These are phyloP conservation scores for Adenanthera pavonina DNA, from an alignment of 306 rosid genomes.

Conservation along the genomic window DNA sequence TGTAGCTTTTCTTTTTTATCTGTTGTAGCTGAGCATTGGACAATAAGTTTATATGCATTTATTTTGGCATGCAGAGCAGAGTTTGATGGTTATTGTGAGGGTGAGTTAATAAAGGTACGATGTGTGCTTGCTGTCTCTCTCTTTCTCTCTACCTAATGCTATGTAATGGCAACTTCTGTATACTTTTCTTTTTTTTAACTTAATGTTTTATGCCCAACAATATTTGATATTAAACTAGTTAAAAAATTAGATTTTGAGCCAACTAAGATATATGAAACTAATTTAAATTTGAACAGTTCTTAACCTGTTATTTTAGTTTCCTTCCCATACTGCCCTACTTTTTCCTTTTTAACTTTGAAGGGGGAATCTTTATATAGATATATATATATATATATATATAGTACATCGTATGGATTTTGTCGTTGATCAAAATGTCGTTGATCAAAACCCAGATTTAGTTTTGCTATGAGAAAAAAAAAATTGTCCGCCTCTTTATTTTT, in stretches of 20 bases:
- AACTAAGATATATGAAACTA: not conserved
- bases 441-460: slow-evolving; percentile 7
- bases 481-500: slow-evolving; percentile 12
- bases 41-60: slow-evolving; percentile 31
- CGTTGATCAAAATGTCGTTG: slow-evolving; percentile 14
- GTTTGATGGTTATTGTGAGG: slow-evolving; percentile 90
- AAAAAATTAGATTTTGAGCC: not conserved
- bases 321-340: not conserved
- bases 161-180: slow-evolving; percentile 7
- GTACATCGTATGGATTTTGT: not conserved
- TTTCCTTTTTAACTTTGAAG: slow-evolving; percentile 22
- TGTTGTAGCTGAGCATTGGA: slow-evolving; percentile 14
- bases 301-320: not conserved
- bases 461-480: not conserved
- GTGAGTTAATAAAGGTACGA: slow-evolving; percentile 73
- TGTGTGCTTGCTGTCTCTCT: slow-evolving; percentile 8
- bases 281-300: not conserved
- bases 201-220: not conserved
- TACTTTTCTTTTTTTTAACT: not conserved
- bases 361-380: not conserved
- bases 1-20: slow-evolving; percentile 29
- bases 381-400: not conserved
- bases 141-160: slow-evolving; percentile 2
- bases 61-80: slow-evolving; percentile 65
- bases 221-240: not conserved